Base-by-base conservation (phyloP, 2,329 filamentous ascomycete genomes). In the Botrytis fabae region DNA sequence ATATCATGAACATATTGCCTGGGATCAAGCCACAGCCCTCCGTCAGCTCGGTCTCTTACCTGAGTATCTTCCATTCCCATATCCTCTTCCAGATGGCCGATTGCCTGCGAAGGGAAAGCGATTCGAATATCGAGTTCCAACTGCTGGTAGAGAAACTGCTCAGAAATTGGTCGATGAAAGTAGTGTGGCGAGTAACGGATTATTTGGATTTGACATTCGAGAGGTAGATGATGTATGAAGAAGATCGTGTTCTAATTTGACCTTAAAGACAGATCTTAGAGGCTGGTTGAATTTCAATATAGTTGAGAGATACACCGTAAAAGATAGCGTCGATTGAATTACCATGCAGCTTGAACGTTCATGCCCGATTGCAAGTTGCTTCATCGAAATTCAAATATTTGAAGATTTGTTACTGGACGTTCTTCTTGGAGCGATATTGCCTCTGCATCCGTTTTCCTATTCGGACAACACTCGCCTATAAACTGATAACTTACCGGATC, bases 1-100 rank as follows among this genome's bases (percentile, higher is more conserved):
- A 0, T 92, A 89, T 76, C 90, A 92, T 75, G 91, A 93, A 79
- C 91, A 93, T 76, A 92, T 93, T 61, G 83, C 86, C 22, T 93
- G 91, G 90, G 91, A 93, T 74, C 90, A 92, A 79, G 88, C 84
- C 0, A 90, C 88, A 0, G 86, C 88, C 2, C 81, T 93, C 16
- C 81, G 84, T 10, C 91, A 93, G 78, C 80, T 91, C 1, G 90
- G 88, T 0, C 79, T 92, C 32, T 79, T 93, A 69, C 79, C 79
- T 4, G 75, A 78, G 69, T 80, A 79, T 44, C 75, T 80, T 0
- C 79, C 78, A 2, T 80, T 77, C 40, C 90, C 89, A 0, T 88
- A 91, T 77, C 76, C 84, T 0, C 75, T 90, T 0, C 75, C 76
- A 6, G 74, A 78, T 73, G 78, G 78, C 6, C 70, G 62, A 35